Base-by-base conservation (phyloP, 78 protist genomes). In the Ministeria vibrans region DNA sequence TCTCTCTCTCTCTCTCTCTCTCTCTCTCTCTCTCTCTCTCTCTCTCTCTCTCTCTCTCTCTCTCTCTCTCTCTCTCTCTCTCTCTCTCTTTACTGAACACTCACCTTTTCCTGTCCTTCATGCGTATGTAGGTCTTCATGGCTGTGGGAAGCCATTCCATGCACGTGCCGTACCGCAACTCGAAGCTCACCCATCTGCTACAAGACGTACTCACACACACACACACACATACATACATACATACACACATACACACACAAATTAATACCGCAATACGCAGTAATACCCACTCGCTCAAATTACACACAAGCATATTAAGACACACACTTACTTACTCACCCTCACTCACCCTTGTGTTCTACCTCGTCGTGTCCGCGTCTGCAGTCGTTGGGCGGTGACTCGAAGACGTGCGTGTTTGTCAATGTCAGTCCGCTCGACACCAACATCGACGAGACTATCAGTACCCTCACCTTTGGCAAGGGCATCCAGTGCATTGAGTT, bases 331-430 rank as follows among this genome's bases (percentile, higher is more conserved):
- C n/a, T n/a, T n/a, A n/a, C n/a, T n/a, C n/a, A n/a, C n/a, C n/a
- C n/a, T n/a, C n/a, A n/a, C n/a, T n/a, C n/a, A n/a, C n/a, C n/a
- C n/a, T n/a, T n/a, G n/a, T n/a, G n/a, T n/a, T n/a, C n/a, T n/a
- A n/a, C n/a, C n/a, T n/a, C n/a, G n/a, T n/a, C n/a, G n/a, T n/a
- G n/a, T n/a, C n/a, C n/a, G n/a, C n/a, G n/a, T n/a, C n/a, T n/a
- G 61, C 63, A 75, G 46, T 80, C 75, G 32, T 51, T 88, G 44
- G 78, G 77, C 32, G 87, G 82, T 13, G 18, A 41, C 44, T 22
- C 80, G 15, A 86, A 86, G 75, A 36, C 83, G 43, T 22, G 71
- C 49, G 62, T 86, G 84, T 70, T 86, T 5, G 83, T 86, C n/a
- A 41, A 28, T 36, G 70, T 77, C 55, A 36, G 74, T 18, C 90